Conservation (phyloP, 805 yeast species). For the Myxozyma neotropica region DNA sequence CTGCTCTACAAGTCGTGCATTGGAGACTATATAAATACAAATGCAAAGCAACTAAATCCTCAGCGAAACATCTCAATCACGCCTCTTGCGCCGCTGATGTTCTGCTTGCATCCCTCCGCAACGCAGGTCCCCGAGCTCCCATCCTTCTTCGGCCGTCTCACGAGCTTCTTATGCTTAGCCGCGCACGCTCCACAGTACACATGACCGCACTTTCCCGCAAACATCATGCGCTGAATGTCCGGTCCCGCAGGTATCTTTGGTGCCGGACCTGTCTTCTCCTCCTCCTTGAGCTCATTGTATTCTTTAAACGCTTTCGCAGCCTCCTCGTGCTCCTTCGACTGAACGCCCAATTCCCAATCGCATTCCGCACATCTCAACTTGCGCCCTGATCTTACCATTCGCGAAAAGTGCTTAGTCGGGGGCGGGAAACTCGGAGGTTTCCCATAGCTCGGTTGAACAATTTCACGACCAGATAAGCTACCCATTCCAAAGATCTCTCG, state of each 20-base stretch:
- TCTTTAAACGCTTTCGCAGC: slow-evolving; percentile 2
- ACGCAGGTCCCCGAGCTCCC: slow-evolving; percentile 14
- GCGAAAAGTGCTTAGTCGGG: slow-evolving; percentile 19
- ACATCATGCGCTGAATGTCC: slow-evolving; percentile 15
- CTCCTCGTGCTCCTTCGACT: background rate
- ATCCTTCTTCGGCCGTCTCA: slow-evolving; percentile 9
- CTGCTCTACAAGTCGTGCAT: too few species aligned
- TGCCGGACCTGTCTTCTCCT: background rate
- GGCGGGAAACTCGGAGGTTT: slow-evolving; percentile 4
- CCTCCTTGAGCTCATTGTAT: background rate
- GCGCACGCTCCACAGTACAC: slow-evolving; percentile 34
- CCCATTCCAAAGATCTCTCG: too few species aligned
- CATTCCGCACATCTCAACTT: slow-evolving; percentile 25
- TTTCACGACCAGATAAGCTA: too few species aligned
- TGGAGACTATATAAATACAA: too few species aligned
- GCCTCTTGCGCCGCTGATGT: slow-evolving; percentile 21
- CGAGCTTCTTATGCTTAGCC: slow-evolving; percentile 6
- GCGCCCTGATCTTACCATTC: slow-evolving; percentile 13
- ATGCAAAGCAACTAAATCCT: too few species aligned
- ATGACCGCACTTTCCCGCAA: slow-evolving; percentile 32
- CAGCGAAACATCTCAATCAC: slow-evolving; percentile 27
- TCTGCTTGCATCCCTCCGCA: slow-evolving; percentile 24
- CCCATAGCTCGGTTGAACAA: background rate
- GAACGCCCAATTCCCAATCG: slow-evolving; percentile 18
- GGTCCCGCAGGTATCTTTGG: background rate